phyloP scores from a whole-genome alignment of 345 rosid genomes.

The Eucalyptus brandiana region DNA sequence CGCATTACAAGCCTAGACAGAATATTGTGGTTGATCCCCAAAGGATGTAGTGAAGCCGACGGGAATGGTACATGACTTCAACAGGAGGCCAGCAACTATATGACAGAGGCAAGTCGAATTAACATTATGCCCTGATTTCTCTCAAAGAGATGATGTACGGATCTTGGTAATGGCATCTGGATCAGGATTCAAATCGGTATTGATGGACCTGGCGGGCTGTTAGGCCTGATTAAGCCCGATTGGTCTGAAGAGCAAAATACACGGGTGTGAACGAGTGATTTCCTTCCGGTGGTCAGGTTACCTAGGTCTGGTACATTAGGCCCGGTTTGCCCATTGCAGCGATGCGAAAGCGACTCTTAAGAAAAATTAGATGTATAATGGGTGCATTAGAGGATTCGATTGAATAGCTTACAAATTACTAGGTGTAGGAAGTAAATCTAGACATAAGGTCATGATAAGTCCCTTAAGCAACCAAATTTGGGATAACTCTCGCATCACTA shows the following conservation, averaged over 20 bases:
- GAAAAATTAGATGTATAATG: too few relatives aligned
- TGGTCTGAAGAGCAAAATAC: neutral
- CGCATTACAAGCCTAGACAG: neutral
- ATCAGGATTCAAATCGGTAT: neutral
- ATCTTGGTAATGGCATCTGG: neutral
- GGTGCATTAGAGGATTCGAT: neutral
- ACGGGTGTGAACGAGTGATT: neutral
- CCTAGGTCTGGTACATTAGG: neutral
- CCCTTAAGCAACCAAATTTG: neutral
- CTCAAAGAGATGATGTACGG: neutral
- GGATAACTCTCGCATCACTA: neutral
- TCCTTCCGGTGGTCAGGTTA: neutral
- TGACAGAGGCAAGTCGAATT: neutral
- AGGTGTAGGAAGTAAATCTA: neutral
- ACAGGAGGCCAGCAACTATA: neutral
- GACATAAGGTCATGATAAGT: neutral
- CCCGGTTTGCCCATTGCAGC: rapidly evolving
- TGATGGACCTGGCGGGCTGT: neutral
- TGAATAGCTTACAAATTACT: neutral
- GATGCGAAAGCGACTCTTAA: too few relatives aligned
- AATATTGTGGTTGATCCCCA: neutral
- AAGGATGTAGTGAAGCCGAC: neutral
- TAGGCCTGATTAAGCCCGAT: neutral
- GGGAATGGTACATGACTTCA: neutral
- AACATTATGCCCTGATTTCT: neutral